phyloP scores from a whole-genome alignment of 2,329 filamentous ascomycete species.

The Blastomyces gilchristii region DNA sequence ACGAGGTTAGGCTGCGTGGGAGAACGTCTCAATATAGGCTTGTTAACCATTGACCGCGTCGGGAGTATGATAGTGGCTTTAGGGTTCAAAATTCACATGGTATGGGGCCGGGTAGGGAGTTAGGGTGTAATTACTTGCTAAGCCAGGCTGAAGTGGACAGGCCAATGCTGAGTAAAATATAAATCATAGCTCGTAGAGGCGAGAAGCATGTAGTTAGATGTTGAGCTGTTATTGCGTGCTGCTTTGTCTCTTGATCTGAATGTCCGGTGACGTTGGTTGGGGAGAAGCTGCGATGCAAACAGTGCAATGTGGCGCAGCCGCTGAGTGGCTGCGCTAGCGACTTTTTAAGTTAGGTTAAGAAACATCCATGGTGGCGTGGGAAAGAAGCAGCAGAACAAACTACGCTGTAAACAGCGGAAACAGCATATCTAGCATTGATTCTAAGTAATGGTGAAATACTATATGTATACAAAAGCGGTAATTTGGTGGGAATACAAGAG shows the following conservation, averaged over 20 bases:
- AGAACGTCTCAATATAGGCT: background rate
- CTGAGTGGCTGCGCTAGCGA: background rate
- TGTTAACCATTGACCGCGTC: background rate
- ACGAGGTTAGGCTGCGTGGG: background rate
- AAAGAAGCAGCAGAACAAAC: background rate
- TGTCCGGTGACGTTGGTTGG: background rate
- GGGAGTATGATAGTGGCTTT: background rate
- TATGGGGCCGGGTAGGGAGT: background rate
- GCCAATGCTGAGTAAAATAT: background rate
- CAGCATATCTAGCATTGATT: slow-evolving; percentile 28
- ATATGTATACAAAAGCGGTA: slow-evolving; percentile 26
- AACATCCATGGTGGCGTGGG: background rate
- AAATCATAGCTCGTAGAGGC: background rate
- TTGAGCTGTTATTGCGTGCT: background rate
- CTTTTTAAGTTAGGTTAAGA: background rate
- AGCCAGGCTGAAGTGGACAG: background rate
- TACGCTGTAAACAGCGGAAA: slow-evolving; percentile 18
- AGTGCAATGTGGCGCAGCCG: slow-evolving; percentile 7
- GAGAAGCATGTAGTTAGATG: background rate
- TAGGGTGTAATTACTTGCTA: background rate
- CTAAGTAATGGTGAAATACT: slow-evolving; percentile 27
- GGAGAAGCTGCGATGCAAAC: background rate
- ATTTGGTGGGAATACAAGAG: slow-evolving; percentile 17
- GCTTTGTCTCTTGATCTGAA: background rate
- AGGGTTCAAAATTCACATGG: background rate